phyloP scores from a whole-genome alignment of 2,329 filamentous ascomycete species.

The Metarhizium brunneum region DNA sequence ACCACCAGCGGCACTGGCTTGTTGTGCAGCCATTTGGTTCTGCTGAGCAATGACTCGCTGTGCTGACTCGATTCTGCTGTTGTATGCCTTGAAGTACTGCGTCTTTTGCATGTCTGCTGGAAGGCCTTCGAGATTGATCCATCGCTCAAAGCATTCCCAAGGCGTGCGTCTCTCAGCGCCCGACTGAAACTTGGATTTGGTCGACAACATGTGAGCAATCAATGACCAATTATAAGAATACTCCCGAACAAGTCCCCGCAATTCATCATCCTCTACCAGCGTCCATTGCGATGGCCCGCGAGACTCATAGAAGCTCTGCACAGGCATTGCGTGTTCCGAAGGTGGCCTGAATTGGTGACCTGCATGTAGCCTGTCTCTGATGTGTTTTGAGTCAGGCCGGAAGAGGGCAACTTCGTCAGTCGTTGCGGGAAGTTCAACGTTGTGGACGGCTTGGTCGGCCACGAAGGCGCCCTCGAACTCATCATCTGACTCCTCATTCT shows the following conservation, averaged over 20 bases:
- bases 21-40: slow-evolving; percentile 41
- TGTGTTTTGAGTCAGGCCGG: slow-evolving; percentile 77
- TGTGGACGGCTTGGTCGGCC: slow-evolving; percentile 37
- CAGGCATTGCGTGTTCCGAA: slow-evolving; percentile 84
- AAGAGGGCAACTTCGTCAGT: slow-evolving; percentile 79
- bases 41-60: slow-evolving; percentile 45
- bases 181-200: slow-evolving; percentile 69
- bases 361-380: slow-evolving; percentile 81
- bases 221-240: slow-evolving; percentile 98
- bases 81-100: slow-evolving; percentile 78
- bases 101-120: slow-evolving; percentile 92
- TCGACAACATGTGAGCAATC: slow-evolving; percentile 70
- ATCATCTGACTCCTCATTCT: slow-evolving; percentile 59
- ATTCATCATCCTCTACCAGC: slow-evolving; percentile 78
- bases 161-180: slow-evolving; percentile 84
- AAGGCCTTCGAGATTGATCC: slow-evolving; percentile 84
- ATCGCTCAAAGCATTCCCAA: slow-evolving; percentile 98
- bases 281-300: slow-evolving; percentile 88
- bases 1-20: slow-evolving; percentile 33
- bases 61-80: slow-evolving; percentile 49
- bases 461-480: slow-evolving; percentile 48
- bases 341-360: slow-evolving; percentile 90
- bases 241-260: slow-evolving; percentile 76
- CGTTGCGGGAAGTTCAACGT: slow-evolving; percentile 51
- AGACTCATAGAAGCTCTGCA: slow-evolving; percentile 81